Percentiles rank a stretch among this genome's conserved stretches.
These are phyloP conservation scores for Hemisphaericaspora xylanilytica DNA, from an alignment of 1,139 yeast species.

Conservation along the genomic window DNA sequence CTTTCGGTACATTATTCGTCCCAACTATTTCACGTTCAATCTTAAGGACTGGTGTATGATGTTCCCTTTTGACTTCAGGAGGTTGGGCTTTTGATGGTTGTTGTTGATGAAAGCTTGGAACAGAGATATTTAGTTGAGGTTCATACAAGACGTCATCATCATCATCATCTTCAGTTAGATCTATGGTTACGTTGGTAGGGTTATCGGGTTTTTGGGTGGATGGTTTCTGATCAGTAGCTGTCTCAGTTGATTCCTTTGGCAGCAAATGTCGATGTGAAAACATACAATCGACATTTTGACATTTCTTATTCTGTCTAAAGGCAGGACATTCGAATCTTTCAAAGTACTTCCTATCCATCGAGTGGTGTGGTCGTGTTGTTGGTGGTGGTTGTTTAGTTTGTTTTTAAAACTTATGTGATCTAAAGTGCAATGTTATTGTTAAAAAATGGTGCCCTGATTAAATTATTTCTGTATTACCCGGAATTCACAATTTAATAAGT, in stretches of 20 bases:
- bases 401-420: too few relatives aligned
- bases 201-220: too few relatives aligned
- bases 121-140: neutral
- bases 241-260: neutral
- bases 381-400: too few relatives aligned
- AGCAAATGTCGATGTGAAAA: constrained; percentile 20
- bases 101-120: neutral
- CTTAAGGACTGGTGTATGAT: too few relatives aligned
- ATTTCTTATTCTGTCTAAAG: constrained; percentile 15
- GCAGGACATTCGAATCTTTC: constrained; percentile 27
- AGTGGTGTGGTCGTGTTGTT: too few relatives aligned
- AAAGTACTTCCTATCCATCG: constrained; percentile 14
- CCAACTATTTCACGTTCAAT: too few relatives aligned
- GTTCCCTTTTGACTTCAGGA: too few relatives aligned
- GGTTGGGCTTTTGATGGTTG: too few relatives aligned
- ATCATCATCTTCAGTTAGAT: neutral
- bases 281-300: constrained; percentile 30
- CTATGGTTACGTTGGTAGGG: neutral
- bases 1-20: too few relatives aligned
- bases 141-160: neutral
- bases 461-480: too few relatives aligned
- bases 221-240: neutral
- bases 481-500: neutral
- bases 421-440: too few relatives aligned
- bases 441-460: too few relatives aligned